Base-by-base conservation (phyloP, 169 alveolate genomes). In the Babesia caballi region DNA sequence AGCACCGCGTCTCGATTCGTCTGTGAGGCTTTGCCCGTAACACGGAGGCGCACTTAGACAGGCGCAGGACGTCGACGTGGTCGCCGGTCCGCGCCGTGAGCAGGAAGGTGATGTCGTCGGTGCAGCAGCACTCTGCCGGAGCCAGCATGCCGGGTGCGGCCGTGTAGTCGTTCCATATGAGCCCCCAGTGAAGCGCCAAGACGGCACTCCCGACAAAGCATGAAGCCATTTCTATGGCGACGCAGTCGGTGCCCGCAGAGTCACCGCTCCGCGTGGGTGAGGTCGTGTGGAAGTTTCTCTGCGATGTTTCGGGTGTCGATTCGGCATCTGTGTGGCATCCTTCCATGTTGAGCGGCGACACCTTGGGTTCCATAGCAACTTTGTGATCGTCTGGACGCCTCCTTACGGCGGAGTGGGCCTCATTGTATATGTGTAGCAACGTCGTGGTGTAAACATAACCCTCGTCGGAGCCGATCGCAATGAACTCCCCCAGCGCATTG, bases 401-500 rank as follows among this genome's bases (percentile, higher is more conserved):
- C n/a, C n/a, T 38, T 17, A 38, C 15, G 44, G 44, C 4, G 42
- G 33, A 12, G 27, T 28, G 60, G n/a, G 50, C 60, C n/a, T n/a
- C 7, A 63, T 66, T 66, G 50, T 76, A 76, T 9, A 76, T 38
- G 28, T 76, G 44, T 15, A 76, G 51, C 56, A 76, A 23, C 12
- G 69, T 21, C 25, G 85, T 76, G 9, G 46, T 28, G 58, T 76
- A 66, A 2, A 76, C 53, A 21, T 15, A 27, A 17, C 85, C 85
- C 36, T 47, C 23, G 53, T 66, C 51, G 2, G 85, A 27, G 12
- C 56, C 69, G 9, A 76, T 66, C 40, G 69, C 80, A 19, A 76
- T 65, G 35, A 63, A 76, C 33, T 76, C 78, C 38, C 63, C 70
- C 17, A 76, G 38, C 25, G 85, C 51, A 23, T 65, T 76, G 21